Conservation (phyloP, 108 stramenopile species). For the Skeletonema potamos region DNA sequence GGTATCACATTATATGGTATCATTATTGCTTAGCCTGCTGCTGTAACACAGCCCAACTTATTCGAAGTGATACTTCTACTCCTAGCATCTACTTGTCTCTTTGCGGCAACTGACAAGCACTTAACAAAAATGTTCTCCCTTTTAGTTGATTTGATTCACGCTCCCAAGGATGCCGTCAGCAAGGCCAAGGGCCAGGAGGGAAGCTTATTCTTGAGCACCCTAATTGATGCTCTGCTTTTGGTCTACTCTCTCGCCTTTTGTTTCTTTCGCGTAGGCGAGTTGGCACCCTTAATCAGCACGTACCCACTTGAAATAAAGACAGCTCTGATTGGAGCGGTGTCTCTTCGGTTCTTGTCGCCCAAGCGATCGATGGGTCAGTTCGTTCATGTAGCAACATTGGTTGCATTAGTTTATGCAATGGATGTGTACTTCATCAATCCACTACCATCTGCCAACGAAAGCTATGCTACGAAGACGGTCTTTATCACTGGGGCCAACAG, state of each 20-base stretch:
- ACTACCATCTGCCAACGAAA: constrained; percentile 7
- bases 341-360: neutral
- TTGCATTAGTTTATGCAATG: constrained; percentile 11
- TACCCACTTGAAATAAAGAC: constrained; percentile 4
- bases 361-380: constrained; percentile 7
- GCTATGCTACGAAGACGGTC: constrained; percentile 32
- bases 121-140: neutral
- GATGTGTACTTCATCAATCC: constrained; percentile 24
- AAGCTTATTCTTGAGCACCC: neutral
- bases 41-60: too few relatives aligned
- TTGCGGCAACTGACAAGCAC: too few relatives aligned
- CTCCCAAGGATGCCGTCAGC: neutral
- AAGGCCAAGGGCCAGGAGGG: neutral
- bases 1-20: too few relatives aligned
- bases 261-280: constrained; percentile 28
- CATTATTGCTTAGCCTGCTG: too few relatives aligned
- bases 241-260: constrained; percentile 19
- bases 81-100: too few relatives aligned
- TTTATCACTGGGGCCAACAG: constrained; percentile 84
- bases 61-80: too few relatives aligned
- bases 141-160: neutral
- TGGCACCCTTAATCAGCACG: neutral
- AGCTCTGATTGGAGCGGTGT: constrained; percentile 18
- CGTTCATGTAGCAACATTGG: constrained; percentile 8
- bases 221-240: neutral